Percentiles rank a stretch among this genome's conserved stretches.
These are phyloP conservation scores for Rhexocercosporidium sp. DNA, from an alignment of 2,329 filamentous ascomycete species.

Conservation along the genomic window DNA sequence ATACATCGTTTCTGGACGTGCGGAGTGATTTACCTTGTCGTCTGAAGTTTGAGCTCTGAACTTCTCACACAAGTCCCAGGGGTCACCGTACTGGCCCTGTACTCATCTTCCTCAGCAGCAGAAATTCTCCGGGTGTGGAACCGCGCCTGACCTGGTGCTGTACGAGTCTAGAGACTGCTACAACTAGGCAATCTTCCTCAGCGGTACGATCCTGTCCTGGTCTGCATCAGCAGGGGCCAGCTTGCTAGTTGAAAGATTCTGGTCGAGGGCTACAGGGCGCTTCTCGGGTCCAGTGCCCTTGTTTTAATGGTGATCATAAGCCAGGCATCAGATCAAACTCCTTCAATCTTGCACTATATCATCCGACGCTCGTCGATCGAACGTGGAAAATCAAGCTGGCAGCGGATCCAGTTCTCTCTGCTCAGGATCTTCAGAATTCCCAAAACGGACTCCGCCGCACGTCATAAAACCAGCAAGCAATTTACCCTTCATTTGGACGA, in stretches of 20 bases:
- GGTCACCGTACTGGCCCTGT: constrained; percentile 38
- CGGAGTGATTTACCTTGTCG: constrained; percentile 26
- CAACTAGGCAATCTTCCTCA: constrained; percentile 37
- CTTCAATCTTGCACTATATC: constrained; percentile 41
- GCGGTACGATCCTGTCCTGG: constrained; percentile 31
- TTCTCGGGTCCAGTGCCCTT: constrained; percentile 40
- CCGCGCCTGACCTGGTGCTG: constrained; percentile 22
- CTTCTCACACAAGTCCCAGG: constrained; percentile 23
- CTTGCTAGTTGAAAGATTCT: constrained; percentile 25
- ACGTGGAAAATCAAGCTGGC: constrained; percentile 37
- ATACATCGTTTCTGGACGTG: constrained; percentile 26
- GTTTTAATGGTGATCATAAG: constrained; percentile 38
- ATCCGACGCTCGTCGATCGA: constrained; percentile 41
- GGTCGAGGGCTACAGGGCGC: constrained; percentile 35
- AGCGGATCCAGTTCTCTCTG: constrained; percentile 34
- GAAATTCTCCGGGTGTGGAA: constrained; percentile 34
- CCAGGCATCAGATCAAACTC: constrained; percentile 36
- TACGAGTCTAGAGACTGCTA: constrained; percentile 19
- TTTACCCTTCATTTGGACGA: constrained; percentile 42
- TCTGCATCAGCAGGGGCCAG: constrained; percentile 28
- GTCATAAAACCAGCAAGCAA: constrained; percentile 40
- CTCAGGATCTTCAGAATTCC: constrained; percentile 31
- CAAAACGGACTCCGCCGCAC: constrained; percentile 37
- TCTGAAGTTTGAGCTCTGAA: constrained; percentile 29
- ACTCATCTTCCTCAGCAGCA: constrained; percentile 28